Base-by-base conservation (phyloP, 2,329 filamentous ascomycete genomes). In the Thielaviopsis ethacetica region DNA sequence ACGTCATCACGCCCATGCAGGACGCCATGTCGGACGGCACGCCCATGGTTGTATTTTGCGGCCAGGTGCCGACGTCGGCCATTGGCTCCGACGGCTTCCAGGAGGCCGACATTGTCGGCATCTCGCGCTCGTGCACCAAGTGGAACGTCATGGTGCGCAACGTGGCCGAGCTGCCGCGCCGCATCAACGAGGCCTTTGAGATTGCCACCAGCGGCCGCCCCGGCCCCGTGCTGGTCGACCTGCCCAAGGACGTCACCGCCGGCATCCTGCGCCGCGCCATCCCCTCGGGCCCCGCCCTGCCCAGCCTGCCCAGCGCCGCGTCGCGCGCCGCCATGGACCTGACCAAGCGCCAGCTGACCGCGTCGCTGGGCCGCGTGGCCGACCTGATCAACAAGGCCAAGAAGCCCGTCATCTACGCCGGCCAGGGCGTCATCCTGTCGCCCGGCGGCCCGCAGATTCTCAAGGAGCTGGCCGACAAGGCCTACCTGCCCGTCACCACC, bases 141-240 rank as follows among this genome's bases (percentile, higher is more conserved):
- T 98, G 93, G 93, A 97, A 97, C 67, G 89, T 95, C 62, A 94
- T 97, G 90, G 89, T 96, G 54, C 96, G 94, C 79, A 91, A 85
- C 70, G 84, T 95, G 59, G 90, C 88, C 56, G 93, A 98, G 73
- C 78, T 98, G 59, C 93, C 93, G 56, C 83, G 88, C 66, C 82
- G 91, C 64, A 97, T 97, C 69, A 95, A 96, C 71, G 93, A 97
- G 75, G 93, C 93, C 54, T 97, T 97, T 68, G 91, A 97, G 74
- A 97, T 97, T 68, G 93, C 93, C 49, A 97, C 89, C 50, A 93
- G 86, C 66, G 93, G 93, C 62, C 83, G 93, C 54, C 93, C 93
- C 15, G 93, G 93, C 24, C 93, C 93, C 27, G 93, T 97, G 41
- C 81, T 98, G 62, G 90, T 98, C 63, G 93, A 98, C 71, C 76